Evolutionary conservation across 805 yeast species (phyloP).

Genomic region (Saturnispora galanensis): DNA sequence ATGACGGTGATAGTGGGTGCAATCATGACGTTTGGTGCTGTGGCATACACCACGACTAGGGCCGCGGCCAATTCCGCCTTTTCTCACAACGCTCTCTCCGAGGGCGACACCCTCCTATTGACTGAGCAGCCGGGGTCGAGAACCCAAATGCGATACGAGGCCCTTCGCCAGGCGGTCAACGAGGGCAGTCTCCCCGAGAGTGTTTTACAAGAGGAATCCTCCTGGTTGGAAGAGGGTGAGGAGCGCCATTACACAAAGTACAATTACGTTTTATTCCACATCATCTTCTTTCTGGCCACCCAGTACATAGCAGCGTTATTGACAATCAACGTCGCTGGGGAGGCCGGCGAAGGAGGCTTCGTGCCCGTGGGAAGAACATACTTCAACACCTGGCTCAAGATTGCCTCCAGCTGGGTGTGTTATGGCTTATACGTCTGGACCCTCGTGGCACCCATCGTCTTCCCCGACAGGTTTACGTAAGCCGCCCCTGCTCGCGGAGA

Average conservation of each 20-base stretch:
- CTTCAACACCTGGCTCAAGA: slow-evolving; percentile 91
- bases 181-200: slow-evolving; percentile 92
- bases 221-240: slow-evolving; percentile 39
- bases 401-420: slow-evolving; percentile 87
- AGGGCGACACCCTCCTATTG: slow-evolving; percentile 35
- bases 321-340: slow-evolving; percentile 77
- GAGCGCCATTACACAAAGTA: slow-evolving; percentile 59
- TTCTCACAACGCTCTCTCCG: slow-evolving; percentile 29
- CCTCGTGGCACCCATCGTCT: slow-evolving; percentile 74
- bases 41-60: slow-evolving; percentile 93
- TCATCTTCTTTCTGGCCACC: slow-evolving; percentile 89
- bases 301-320: slow-evolving; percentile 92
- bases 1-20: slow-evolving; percentile 85
- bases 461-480: slow-evolving; percentile 71
- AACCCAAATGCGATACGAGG: slow-evolving; percentile 73
- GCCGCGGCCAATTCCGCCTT: slow-evolving; percentile 81
- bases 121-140: slow-evolving; percentile 43
- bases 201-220: slow-evolving; percentile 66
- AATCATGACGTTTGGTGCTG: slow-evolving; percentile 84
- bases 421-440: slow-evolving; percentile 84
- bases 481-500: no score
- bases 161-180: slow-evolving; percentile 88
- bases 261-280: slow-evolving; percentile 79
- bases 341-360: slow-evolving; percentile 77
- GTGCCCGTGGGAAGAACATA: slow-evolving; percentile 96